Conservation (phyloP, 805 yeast species). For the Starmerella apis region DNA sequence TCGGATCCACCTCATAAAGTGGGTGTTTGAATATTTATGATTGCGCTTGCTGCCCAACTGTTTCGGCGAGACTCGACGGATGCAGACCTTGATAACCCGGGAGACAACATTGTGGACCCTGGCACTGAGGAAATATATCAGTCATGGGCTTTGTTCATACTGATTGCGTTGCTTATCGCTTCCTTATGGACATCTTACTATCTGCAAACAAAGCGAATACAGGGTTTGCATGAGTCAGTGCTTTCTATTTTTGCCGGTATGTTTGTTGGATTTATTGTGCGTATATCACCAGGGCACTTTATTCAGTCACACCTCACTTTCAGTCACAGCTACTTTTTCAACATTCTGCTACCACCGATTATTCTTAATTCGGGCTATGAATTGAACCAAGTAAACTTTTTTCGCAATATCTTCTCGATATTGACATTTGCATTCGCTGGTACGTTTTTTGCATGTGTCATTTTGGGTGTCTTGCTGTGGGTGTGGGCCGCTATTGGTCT, state of each 20-base stretch:
- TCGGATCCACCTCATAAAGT: background rate
- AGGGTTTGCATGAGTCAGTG: conserved; percentile 96
- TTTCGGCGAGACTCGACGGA: conserved; percentile 32
- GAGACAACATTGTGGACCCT: conserved; percentile 61
- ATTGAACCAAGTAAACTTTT: conserved; percentile 89
- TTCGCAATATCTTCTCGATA: conserved; percentile 81
- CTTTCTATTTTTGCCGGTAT: conserved; percentile 91
- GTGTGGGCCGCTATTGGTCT: conserved; percentile 87
- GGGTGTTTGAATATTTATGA: background rate
- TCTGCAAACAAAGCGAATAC: conserved; percentile 79
- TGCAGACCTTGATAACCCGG: conserved; percentile 32
- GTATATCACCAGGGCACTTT: conserved; percentile 90
- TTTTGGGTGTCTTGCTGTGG: conserved; percentile 75
- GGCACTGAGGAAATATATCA: conserved; percentile 90
- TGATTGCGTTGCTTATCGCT: conserved; percentile 65
- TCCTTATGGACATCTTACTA: conserved; percentile 95
- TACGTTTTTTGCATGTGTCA: conserved; percentile 83
- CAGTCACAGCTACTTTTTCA: conserved; percentile 88
- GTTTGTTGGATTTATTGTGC: conserved; percentile 84
- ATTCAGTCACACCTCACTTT: conserved; percentile 95
- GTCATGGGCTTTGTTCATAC: conserved; percentile 92
- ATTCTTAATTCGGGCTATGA: conserved; percentile 94
- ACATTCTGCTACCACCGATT: conserved; percentile 88
- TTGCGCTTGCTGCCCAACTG: conserved; percentile 8
- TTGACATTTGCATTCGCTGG: conserved; percentile 94